Base-by-base conservation (phyloP, 2,329 filamentous ascomycete species). In the Alternaria arbusti region DNA sequence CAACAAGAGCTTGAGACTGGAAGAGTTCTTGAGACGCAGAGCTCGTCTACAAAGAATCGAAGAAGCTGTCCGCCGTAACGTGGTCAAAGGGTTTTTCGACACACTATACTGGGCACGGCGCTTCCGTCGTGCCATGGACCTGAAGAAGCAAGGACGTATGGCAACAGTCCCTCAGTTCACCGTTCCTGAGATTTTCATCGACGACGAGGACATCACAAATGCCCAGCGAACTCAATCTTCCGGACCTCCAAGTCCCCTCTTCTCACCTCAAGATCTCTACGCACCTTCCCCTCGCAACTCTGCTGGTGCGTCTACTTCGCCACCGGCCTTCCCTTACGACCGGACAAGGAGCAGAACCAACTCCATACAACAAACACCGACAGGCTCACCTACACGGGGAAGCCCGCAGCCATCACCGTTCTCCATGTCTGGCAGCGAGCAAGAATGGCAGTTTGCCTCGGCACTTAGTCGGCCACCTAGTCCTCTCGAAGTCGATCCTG, bases 21-120 rank as follows among this genome's bases (percentile, higher is more conserved):
- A 99, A 74, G 96, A 99, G 77, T 99, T 97, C 79, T 82, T 99
- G 60, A 91, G 95, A 61, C 93, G 96, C 40, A 90, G 95, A 65
- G 93, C 94, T 30, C 89, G 95, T 57, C 85, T 99, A 51, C 95
- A 98, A 78, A 91, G 95, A 65, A 95, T 99, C 1, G 93, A 99
- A 73, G 95, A 99, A 80, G 93, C 96, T 70, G 93, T 98, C 46
- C 91, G 93, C 61, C 89, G 96, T 61, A 92, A 95, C 67, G 89
- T 94, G 26, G 96, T 99, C 10, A 87, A 96, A 46, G 94, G 94
- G 44, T 99, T 99, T 83, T 98, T 99, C 80, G 92, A 98, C 78
- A 98, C 94, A 13, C 81, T 96, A 82, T 94, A 95, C 82, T 97
- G 93, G 89, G 89, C 91, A 44, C 89, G 94, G 47, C 87, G 88